phyloP scores from a whole-genome alignment of 2,329 filamentous ascomycete genomes.

The Niveomyces coronatus region DNA sequence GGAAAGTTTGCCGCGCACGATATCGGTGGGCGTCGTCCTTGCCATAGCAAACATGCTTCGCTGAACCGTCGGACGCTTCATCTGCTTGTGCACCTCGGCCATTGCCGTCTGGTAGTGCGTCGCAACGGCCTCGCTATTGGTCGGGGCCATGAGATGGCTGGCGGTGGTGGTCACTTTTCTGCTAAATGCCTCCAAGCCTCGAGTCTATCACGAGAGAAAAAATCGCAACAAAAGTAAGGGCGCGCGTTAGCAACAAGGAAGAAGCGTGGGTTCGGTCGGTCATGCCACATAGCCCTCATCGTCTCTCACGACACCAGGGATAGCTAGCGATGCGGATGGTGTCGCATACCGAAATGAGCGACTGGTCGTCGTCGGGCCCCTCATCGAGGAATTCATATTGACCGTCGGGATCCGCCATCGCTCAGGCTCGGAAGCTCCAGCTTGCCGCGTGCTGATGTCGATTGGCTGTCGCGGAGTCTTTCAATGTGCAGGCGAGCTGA shows the following conservation, averaged over 20 bases:
- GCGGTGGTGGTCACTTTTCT: slow-evolving; percentile 93
- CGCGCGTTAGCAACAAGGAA: slow-evolving; percentile 3
- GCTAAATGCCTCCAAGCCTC: slow-evolving; percentile 83
- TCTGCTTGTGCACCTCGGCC: slow-evolving; percentile 78
- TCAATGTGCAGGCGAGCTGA: no score
- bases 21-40: slow-evolving; percentile 82
- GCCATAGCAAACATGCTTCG: slow-evolving; percentile 86
- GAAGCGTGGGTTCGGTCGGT: slow-evolving; percentile 6
- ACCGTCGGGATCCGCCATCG: slow-evolving; percentile 33
- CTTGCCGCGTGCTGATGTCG: no score
- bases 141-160: slow-evolving; percentile 71
- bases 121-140: slow-evolving; percentile 38
- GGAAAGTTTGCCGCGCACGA: slow-evolving; percentile 86
- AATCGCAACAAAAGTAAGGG: slow-evolving; percentile 5
- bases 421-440: slow-evolving; percentile 11
- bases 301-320: slow-evolving; percentile 23
- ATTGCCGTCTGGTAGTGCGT: slow-evolving; percentile 79
- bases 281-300: slow-evolving; percentile 12
- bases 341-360: slow-evolving; percentile 31
- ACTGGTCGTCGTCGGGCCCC: slow-evolving; percentile 35
- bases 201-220: no score
- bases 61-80: slow-evolving; percentile 74
- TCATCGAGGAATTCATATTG: slow-evolving; percentile 37
- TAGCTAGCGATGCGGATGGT: neutral
- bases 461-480: no score